Conservation (phyloP, 2,329 filamentous ascomycete species). For the Fusarium stilboides region DNA sequence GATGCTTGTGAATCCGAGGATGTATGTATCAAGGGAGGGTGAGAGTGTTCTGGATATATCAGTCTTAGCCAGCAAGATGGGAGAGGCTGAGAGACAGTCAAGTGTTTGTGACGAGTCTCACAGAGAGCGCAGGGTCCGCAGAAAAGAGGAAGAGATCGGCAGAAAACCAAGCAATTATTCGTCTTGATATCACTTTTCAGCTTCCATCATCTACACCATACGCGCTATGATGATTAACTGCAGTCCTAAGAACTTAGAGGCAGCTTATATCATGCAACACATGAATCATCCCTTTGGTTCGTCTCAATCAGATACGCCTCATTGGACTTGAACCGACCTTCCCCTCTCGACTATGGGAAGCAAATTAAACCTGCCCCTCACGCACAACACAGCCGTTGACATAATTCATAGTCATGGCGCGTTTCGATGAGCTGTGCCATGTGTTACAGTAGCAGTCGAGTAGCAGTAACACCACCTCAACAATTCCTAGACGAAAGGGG, state of each 20-base stretch:
- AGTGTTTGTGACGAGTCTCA: slow-evolving; percentile 35
- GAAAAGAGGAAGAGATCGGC: slow-evolving; percentile 13
- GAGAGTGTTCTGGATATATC: slow-evolving; percentile 8
- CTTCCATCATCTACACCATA: slow-evolving; percentile 12
- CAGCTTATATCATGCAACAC: slow-evolving; percentile 20
- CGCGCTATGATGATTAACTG: slow-evolving; percentile 17
- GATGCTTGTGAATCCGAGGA: slow-evolving; percentile 34
- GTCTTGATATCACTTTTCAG: slow-evolving; percentile 27
- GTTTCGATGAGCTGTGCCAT: slow-evolving; percentile 20
- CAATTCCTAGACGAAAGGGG: slow-evolving; percentile 15
- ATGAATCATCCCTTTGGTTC: slow-evolving; percentile 31
- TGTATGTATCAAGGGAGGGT: slow-evolving; percentile 26
- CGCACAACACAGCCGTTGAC: slow-evolving; percentile 23
- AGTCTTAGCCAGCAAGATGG: slow-evolving; percentile 7
- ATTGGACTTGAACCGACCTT: slow-evolving; percentile 20
- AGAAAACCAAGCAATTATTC: slow-evolving; percentile 9
- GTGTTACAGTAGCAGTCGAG: slow-evolving; percentile 18
- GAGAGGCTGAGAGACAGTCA: slow-evolving; percentile 10
- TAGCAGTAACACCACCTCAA: slow-evolving; percentile 8
- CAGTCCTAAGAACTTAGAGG: neutral
- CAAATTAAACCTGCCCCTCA: slow-evolving; percentile 44
- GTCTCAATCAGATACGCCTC: slow-evolving; percentile 29
- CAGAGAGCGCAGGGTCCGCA: slow-evolving; percentile 15
- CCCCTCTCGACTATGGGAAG: slow-evolving; percentile 32
- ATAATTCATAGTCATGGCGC: slow-evolving; percentile 18